Percentiles rank a stretch among this genome's conserved stretches.
Conservation (phyloP, 768 basidiomycete species). For the Suillus spraguei region DNA sequence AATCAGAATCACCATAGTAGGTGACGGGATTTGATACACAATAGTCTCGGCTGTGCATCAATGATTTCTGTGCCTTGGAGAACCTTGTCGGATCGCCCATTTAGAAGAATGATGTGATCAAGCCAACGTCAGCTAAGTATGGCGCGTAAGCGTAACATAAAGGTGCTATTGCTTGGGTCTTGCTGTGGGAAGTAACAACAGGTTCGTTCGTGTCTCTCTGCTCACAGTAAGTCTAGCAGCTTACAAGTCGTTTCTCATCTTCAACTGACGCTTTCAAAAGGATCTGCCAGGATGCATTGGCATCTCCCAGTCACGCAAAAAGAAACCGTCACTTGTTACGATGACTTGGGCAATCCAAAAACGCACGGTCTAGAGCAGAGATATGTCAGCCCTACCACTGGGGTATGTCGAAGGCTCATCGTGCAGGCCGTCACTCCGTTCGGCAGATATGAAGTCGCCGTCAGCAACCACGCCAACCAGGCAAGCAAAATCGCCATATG, state of each 20-base stretch:
- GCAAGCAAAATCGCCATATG: slow-evolving; percentile 18
- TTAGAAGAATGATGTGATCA: neutral
- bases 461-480: slow-evolving; percentile 9
- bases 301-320: neutral
- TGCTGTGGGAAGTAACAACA: neutral
- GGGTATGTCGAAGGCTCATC: slow-evolving; percentile 16
- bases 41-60: neutral
- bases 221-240: neutral
- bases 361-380: slow-evolving; percentile 18
- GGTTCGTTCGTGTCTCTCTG: neutral
- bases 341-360: slow-evolving; percentile 3
- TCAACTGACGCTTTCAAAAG: neutral
- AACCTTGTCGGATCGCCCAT: neutral
- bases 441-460: neutral
- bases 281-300: neutral
- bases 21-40: neutral
- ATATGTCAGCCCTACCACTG: slow-evolving; percentile 22
- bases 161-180: neutral
- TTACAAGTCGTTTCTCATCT: neutral
- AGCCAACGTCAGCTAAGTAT: neutral
- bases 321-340: slow-evolving; percentile 7
- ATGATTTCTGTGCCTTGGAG: neutral
- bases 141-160: slow-evolving; percentile 2
- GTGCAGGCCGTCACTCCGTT: slow-evolving; percentile 18
- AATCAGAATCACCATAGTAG: neutral